A percentile compares a stretch with the other conserved stretches of the same genome.
These are phyloP conservation scores for Datura wrightii DNA, from an alignment of 257 asterid species.

Conservation along the genomic window DNA sequence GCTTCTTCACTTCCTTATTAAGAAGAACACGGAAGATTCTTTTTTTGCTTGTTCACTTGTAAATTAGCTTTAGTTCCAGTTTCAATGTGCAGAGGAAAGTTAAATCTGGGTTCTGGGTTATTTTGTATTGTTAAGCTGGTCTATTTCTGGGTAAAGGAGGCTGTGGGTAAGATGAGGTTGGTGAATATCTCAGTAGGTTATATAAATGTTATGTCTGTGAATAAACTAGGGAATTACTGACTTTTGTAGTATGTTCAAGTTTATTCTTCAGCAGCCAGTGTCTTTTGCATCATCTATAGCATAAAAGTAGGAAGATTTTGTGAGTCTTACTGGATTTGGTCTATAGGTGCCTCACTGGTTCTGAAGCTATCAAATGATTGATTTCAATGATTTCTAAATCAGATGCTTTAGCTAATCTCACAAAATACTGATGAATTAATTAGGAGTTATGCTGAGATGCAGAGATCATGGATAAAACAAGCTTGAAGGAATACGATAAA, in stretches of 20 bases:
- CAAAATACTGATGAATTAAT: background rate
- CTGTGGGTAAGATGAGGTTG: background rate
- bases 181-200: constrained; percentile 16
- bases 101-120: constrained; percentile 15
- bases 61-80: constrained; percentile 23
- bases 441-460: constrained; percentile 1
- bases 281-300: background rate
- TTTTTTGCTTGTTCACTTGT: background rate
- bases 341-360: background rate
- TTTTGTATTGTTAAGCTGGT: constrained; percentile 15
- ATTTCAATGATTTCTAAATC: background rate
- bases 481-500: background rate
- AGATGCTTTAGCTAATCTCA: background rate
- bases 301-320: background rate
- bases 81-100: background rate
- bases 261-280: background rate
- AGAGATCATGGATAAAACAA: constrained; percentile 7
- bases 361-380: constrained; percentile 21
- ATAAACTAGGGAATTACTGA: background rate
- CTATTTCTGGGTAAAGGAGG: constrained; percentile 13
- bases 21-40: background rate
- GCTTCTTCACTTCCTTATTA: background rate
- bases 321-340: background rate
- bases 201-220: constrained; percentile 13
- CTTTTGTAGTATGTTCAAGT: constrained; percentile 10